These are phyloP conservation scores for Jaapia argillacea DNA, from an alignment of 768 basidiomycete species.

Conservation along the genomic window DNA sequence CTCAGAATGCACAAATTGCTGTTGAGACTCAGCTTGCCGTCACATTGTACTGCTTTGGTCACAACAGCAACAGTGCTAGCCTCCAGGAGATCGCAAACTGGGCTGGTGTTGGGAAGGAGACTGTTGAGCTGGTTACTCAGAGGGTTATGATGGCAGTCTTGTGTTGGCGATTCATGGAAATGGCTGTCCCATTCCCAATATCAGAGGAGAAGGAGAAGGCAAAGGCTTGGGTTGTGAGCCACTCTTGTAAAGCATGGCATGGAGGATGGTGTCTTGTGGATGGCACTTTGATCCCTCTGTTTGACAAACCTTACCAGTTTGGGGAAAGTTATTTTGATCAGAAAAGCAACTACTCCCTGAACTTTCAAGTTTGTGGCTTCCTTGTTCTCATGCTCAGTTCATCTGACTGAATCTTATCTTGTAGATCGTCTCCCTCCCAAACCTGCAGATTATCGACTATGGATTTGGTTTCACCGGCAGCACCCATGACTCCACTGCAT, in stretches of 20 bases:
- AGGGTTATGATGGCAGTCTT: slow-evolving; percentile 11
- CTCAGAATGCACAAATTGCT: slow-evolving; percentile 13
- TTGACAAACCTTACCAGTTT: slow-evolving; percentile 19
- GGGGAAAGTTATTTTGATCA: slow-evolving; percentile 28
- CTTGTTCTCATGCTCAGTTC: background rate
- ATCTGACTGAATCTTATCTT: background rate
- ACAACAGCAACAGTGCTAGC: slow-evolving; percentile 20
- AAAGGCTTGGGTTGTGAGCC: slow-evolving; percentile 26
- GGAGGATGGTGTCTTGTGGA: slow-evolving; percentile 27
- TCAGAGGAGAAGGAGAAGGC: slow-evolving; percentile 24
- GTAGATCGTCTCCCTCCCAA: slow-evolving; percentile 18
- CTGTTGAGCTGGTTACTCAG: slow-evolving; percentile 13
- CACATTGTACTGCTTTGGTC: slow-evolving; percentile 15
- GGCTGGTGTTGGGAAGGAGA: slow-evolving; percentile 15
- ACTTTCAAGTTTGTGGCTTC: slow-evolving; percentile 9
- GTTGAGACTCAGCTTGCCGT: slow-evolving; percentile 22
- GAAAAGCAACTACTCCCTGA: slow-evolving; percentile 27
- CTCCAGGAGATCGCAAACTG: slow-evolving; percentile 15
- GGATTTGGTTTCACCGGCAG: slow-evolving; percentile 19
- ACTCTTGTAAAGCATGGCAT: slow-evolving; percentile 23
- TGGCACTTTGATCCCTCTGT: slow-evolving; percentile 27
- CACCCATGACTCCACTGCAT: slow-evolving; percentile 24
- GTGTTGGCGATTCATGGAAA: slow-evolving; percentile 18
- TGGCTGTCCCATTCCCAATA: slow-evolving; percentile 19
- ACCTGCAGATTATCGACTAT: slow-evolving; percentile 26